Evolutionary conservation across 2,329 filamentous ascomycete genomes (phyloP).

Genomic region (Fusarium sp.): DNA sequence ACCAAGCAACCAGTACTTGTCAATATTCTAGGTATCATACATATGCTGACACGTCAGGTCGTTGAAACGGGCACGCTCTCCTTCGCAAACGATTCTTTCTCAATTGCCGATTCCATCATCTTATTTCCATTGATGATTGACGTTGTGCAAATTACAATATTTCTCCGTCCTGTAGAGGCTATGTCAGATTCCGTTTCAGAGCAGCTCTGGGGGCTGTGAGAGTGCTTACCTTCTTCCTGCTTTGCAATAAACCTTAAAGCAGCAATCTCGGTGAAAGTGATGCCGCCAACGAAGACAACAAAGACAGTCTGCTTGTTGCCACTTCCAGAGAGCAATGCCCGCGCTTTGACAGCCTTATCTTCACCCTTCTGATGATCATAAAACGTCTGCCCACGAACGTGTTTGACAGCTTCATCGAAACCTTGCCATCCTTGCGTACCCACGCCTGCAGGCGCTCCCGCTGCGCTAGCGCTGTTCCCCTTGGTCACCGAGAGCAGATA

Average conservation of each 20-base stretch:
- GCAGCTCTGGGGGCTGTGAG: neutral
- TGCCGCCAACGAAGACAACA: conserved; percentile 97
- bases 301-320: conserved; percentile 86
- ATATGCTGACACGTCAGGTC: conserved; percentile 29
- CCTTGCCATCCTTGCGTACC: conserved; percentile 87
- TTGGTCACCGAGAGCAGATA: conserved; percentile 79
- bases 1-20: conserved; percentile 18
- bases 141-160: conserved; percentile 92
- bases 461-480: conserved; percentile 62
- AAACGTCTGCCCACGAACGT: conserved; percentile 88
- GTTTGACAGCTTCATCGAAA: conserved; percentile 92
- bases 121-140: conserved; percentile 89
- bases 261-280: conserved; percentile 96
- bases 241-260: conserved; percentile 90
- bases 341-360: conserved; percentile 89
- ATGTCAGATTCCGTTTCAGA: conserved; percentile 23
- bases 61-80: conserved; percentile 46
- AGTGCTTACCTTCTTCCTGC: conserved; percentile 75
- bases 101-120: conserved; percentile 88
- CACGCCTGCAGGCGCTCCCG: conserved; percentile 57
- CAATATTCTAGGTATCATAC: conserved; percentile 35
- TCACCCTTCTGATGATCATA: conserved; percentile 93
- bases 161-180: conserved; percentile 70
- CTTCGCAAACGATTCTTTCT: conserved; percentile 72
- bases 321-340: conserved; percentile 84